These are phyloP conservation scores for Ophiostoma fasciatum DNA, from an alignment of 2,329 filamentous ascomycete species.

Conservation along the genomic window DNA sequence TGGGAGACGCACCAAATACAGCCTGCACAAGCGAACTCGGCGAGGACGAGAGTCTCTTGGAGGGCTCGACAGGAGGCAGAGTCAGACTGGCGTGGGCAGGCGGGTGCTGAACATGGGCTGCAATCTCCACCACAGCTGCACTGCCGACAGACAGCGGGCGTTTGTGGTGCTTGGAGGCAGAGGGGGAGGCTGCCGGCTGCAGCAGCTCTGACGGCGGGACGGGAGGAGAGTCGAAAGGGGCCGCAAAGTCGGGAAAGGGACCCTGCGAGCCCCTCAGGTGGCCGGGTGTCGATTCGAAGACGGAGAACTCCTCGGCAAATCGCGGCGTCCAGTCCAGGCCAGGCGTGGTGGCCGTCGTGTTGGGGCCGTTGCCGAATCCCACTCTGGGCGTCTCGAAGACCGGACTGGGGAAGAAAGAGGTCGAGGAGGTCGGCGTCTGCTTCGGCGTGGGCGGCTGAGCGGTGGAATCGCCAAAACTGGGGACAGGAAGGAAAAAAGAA, in stretches of 20 bases:
- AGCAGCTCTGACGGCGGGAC: slow-evolving; percentile 10
- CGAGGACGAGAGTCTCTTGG: slow-evolving; percentile 43
- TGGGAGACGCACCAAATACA: slow-evolving; percentile 14
- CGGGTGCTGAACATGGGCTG: slow-evolving; percentile 49
- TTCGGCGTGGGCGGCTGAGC: slow-evolving; percentile 44
- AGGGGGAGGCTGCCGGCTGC: slow-evolving; percentile 14
- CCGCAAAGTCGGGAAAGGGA: slow-evolving; percentile 30
- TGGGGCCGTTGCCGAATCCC: slow-evolving; percentile 31
- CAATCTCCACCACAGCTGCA: no score
- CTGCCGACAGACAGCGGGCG: slow-evolving; percentile 35
- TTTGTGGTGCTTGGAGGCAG: slow-evolving; percentile 18
- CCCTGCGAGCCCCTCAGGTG: slow-evolving; percentile 34
- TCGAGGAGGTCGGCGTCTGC: slow-evolving; percentile 38
- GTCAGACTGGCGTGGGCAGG: slow-evolving; percentile 36
- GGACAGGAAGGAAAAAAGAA: slow-evolving; percentile 11
- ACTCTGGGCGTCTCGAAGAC: slow-evolving; percentile 42
- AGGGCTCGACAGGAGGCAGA: slow-evolving; percentile 44
- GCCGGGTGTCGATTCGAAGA: slow-evolving; percentile 49
- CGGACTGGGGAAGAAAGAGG: slow-evolving; percentile 34
- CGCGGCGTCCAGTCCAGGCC: slow-evolving; percentile 38
- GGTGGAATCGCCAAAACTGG: slow-evolving; percentile 49
- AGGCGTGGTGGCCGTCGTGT: slow-evolving; percentile 6
- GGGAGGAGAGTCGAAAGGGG: slow-evolving; percentile 20
- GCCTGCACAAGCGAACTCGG: slow-evolving; percentile 27
- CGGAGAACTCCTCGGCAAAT: slow-evolving; percentile 50